Conservation (phyloP, 257 asterid genomes). For the Solanum raphanifolium region DNA sequence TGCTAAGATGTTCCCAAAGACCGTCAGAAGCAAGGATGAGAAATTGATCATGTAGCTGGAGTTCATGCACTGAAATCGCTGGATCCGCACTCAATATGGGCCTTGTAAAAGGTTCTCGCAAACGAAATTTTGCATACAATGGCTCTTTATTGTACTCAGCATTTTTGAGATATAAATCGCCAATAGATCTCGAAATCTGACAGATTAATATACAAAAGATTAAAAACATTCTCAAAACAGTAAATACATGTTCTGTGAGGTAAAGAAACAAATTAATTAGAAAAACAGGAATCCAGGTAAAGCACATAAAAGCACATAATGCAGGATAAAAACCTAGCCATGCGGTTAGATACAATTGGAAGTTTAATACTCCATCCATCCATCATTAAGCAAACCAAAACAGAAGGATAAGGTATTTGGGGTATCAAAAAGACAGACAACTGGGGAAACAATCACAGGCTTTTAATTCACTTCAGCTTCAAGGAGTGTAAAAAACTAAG, state of each 20-base stretch:
- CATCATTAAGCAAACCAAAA: not conserved
- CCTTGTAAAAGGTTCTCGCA: slow-evolving; percentile 27
- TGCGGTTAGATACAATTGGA: not conserved
- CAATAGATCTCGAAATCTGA: slow-evolving; percentile 44
- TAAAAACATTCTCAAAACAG: not conserved
- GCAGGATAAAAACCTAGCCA: not conserved
- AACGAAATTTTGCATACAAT: slow-evolving; percentile 37
- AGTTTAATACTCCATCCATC: not conserved
- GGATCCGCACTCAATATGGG: slow-evolving; percentile 44
- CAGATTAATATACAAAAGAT: not conserved
- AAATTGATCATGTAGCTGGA: slow-evolving; percentile 34
- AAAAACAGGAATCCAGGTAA: not conserved
- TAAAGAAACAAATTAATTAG: not conserved
- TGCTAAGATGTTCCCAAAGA: slow-evolving; percentile 48
- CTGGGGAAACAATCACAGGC: not conserved
- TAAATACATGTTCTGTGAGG: not conserved
- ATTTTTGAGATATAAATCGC: slow-evolving; percentile 41
- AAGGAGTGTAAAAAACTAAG: not conserved
- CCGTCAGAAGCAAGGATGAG: slow-evolving; percentile 51
- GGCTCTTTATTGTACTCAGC: slow-evolving; percentile 42
- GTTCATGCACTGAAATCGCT: slow-evolving; percentile 28
- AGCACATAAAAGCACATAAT: not conserved
- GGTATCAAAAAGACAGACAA: not conserved
- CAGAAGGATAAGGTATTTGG: not conserved
- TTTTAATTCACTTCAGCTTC: not conserved